A percentile compares a stretch with the other conserved stretches of the same genome.
Conservation (phyloP, 2,329 filamentous ascomycete species). For the Nemania sp. region DNA sequence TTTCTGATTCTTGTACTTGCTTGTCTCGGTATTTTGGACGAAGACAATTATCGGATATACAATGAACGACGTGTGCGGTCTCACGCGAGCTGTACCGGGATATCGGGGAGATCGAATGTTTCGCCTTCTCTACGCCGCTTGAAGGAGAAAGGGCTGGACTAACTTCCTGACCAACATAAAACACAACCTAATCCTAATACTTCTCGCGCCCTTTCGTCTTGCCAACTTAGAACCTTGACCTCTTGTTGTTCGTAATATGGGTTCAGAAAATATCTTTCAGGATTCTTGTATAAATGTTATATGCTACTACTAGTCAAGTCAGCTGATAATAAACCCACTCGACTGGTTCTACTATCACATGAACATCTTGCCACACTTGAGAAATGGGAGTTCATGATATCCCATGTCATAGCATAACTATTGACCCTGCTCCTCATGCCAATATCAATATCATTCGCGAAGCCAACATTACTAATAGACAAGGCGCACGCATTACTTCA, state of each 20-base stretch:
- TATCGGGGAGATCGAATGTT: slow-evolving; percentile 21
- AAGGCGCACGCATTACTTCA: no score
- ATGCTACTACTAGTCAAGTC: no score
- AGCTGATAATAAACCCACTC: no score
- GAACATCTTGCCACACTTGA: no score
- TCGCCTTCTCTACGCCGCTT: slow-evolving; percentile 12
- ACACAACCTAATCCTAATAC: slow-evolving; percentile 32
- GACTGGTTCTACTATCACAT: no score
- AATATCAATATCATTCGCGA: no score
- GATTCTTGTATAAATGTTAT: slow-evolving; percentile 32
- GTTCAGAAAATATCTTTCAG: slow-evolving; percentile 8
- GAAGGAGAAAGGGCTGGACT: neutral
- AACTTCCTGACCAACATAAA: slow-evolving; percentile 20
- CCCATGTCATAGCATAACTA: no score
- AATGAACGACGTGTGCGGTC: slow-evolving; percentile 42
- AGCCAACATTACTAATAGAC: no score
- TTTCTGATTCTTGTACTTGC: slow-evolving; percentile 49
- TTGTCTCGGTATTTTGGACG: slow-evolving; percentile 44
- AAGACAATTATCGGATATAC: slow-evolving; percentile 41
- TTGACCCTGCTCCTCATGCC: no score
- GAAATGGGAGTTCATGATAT: no score
- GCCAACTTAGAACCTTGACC: slow-evolving; percentile 26
- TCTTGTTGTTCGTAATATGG: slow-evolving; percentile 28
- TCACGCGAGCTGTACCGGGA: slow-evolving; percentile 29
- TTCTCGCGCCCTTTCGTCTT: slow-evolving; percentile 20